Percentiles rank a stretch among this genome's conserved stretches.
Evolutionary conservation across 495 filamentous ascomycete genomes (phyloP).

Genomic region (Podospora tetraspora): DNA sequence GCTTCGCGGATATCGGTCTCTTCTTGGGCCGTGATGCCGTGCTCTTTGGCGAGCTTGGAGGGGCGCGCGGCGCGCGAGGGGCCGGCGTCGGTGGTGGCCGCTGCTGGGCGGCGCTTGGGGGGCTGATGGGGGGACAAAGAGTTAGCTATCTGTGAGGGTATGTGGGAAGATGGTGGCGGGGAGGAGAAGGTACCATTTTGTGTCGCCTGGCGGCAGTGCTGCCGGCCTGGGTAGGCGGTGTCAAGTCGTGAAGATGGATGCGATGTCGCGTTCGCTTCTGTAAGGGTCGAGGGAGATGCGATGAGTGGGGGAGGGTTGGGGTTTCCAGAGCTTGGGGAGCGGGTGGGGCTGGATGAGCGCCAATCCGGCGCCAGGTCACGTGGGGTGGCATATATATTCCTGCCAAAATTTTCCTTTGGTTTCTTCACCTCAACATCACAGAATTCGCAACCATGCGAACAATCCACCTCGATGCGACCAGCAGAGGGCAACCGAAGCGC

Average conservation of each 20-base stretch:
- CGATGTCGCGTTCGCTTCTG: constrained; percentile 6
- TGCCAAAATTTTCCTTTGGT: background rate
- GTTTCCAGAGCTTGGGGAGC: background rate
- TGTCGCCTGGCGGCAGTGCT: background rate
- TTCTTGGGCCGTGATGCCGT: constrained; percentile 75
- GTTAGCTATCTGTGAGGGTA: background rate
- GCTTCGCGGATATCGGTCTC: constrained; percentile 88
- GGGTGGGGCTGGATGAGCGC: background rate
- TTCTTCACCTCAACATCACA: background rate
- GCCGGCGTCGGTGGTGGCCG: constrained; percentile 18
- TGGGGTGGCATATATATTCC: constrained; percentile 8
- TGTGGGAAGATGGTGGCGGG: background rate
- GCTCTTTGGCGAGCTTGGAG: constrained; percentile 84
- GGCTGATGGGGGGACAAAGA: constrained; percentile 25
- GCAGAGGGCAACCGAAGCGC: background rate
- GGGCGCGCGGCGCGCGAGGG: constrained; percentile 34
- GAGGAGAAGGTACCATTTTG: background rate
- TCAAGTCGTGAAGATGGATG: background rate
- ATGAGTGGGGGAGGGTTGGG: constrained; percentile 4
- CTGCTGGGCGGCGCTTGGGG: constrained; percentile 36
- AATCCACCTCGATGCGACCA: background rate
- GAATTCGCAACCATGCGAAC: background rate
- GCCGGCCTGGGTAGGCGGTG: background rate
- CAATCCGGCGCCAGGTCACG: constrained; percentile 25
- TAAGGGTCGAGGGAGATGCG: background rate